A percentile compares a stretch with the other conserved stretches of the same genome.
Evolutionary conservation across 2,329 filamentous ascomycete genomes (phyloP).

Genomic region (Paecilomyces dactylethromorphus): DNA sequence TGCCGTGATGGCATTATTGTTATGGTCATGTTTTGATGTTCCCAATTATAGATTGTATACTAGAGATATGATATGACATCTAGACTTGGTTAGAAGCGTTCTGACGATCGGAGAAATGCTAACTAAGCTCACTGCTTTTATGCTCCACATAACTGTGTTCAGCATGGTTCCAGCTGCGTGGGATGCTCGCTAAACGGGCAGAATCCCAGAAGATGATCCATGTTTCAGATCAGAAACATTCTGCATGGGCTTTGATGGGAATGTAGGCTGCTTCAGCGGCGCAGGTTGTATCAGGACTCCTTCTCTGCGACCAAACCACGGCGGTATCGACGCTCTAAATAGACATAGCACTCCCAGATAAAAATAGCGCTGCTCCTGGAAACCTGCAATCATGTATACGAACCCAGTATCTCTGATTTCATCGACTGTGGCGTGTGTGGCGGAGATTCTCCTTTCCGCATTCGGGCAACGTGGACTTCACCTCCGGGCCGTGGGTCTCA

Average conservation of each 20-base stretch:
- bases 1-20: conserved; percentile 24
- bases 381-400: not conserved
- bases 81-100: not conserved
- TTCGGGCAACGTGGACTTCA: not conserved
- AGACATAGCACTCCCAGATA: too few relatives aligned
- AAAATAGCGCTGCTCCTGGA: not conserved
- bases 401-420: not conserved
- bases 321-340: too few relatives aligned
- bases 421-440: not conserved
- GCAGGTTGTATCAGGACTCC: too few relatives aligned
- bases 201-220: too few relatives aligned
- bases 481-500: not conserved
- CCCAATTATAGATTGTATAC: not conserved
- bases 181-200: too few relatives aligned
- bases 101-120: conserved; percentile 1
- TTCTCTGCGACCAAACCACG: too few relatives aligned
- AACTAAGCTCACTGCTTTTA: not conserved
- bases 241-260: too few relatives aligned
- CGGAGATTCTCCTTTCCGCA: not conserved
- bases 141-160: too few relatives aligned
- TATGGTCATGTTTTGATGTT: not conserved
- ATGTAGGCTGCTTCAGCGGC: too few relatives aligned
- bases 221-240: too few relatives aligned
- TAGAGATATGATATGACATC: not conserved
- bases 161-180: too few relatives aligned